Evolutionary conservation across 140 eudicot genomes (phyloP).

Genomic region (Stevia rebaudiana): DNA sequence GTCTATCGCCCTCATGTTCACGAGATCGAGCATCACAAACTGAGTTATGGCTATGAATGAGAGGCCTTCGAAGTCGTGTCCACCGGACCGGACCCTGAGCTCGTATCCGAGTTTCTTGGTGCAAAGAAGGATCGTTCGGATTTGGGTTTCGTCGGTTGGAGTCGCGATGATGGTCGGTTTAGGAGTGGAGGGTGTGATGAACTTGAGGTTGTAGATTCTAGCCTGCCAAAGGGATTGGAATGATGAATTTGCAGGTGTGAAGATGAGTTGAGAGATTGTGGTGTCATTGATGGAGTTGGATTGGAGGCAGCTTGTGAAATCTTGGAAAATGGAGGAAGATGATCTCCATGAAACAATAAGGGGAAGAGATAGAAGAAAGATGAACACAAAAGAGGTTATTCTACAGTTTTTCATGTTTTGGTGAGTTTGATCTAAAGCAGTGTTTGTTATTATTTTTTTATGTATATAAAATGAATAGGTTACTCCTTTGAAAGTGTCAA

Average conservation of each 20-base stretch:
- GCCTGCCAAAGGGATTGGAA: constrained; percentile 10
- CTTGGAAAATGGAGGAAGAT: neutral
- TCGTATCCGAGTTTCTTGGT: constrained; percentile 14
- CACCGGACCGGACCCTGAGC: constrained; percentile 11
- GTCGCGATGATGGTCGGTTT: constrained; percentile 15
- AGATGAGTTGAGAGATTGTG: constrained; percentile 8
- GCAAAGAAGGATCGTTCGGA: constrained; percentile 9
- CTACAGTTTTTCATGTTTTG: neutral
- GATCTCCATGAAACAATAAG: neutral
- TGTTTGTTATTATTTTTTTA: no score
- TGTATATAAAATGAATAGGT: neutral
- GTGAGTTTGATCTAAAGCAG: neutral
- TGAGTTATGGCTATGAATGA: constrained; percentile 9
- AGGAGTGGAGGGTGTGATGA: neutral
- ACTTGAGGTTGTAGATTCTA: neutral
- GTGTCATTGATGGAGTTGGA: constrained; percentile 6
- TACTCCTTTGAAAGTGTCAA: neutral
- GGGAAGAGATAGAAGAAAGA: neutral
- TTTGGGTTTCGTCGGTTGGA: constrained; percentile 1
- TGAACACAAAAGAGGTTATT: neutral
- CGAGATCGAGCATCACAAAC: constrained; percentile 22
- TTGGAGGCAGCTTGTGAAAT: constrained; percentile 9
- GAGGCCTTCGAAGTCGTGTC: constrained; percentile 26
- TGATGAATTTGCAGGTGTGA: neutral
- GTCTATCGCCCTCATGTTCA: constrained; percentile 2